These are phyloP conservation scores for Yarrowia sp. DNA, from an alignment of 805 yeast genomes.

Conservation along the genomic window DNA sequence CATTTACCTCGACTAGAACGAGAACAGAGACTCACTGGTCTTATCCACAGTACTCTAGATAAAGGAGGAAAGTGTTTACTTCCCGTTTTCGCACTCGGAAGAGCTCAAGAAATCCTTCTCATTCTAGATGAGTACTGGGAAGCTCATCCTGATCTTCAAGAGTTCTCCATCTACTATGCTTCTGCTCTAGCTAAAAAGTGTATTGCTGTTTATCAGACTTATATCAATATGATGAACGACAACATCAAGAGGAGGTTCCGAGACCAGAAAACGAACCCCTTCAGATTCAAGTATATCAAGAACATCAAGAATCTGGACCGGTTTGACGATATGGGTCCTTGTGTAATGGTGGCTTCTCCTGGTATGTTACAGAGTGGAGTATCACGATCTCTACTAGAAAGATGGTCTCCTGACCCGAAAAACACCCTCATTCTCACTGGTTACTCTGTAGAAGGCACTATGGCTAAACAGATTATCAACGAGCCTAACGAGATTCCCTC, in stretches of 20 bases:
- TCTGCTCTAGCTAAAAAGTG: conserved; percentile 92
- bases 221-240: conserved; percentile 96
- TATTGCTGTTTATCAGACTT: conserved; percentile 96
- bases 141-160: conserved; percentile 73
- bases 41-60: conserved; percentile 76
- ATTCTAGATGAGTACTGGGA: conserved; percentile 96
- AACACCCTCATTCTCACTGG: conserved; percentile 89
- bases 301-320: conserved; percentile 75
- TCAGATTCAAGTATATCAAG: conserved; percentile 80
- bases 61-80: conserved; percentile 89
- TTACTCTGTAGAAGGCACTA: conserved; percentile 96
- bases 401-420: conserved; percentile 96
- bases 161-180: conserved; percentile 83
- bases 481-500: conserved; percentile 93
- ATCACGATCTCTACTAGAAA: conserved; percentile 83
- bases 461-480: conserved; percentile 85
- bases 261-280: conserved; percentile 82
- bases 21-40: conserved; percentile 73
- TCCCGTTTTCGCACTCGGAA: conserved; percentile 95
- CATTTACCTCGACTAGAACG: conserved; percentile 87
- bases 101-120: conserved; percentile 89
- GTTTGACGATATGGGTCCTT: conserved; percentile 91
- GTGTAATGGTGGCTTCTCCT: conserved; percentile 94
- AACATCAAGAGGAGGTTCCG: conserved; percentile 71
- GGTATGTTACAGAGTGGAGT: conserved; percentile 98